phyloP scores from a whole-genome alignment of 345 rosid species.

The Ailanthus altissimus region DNA sequence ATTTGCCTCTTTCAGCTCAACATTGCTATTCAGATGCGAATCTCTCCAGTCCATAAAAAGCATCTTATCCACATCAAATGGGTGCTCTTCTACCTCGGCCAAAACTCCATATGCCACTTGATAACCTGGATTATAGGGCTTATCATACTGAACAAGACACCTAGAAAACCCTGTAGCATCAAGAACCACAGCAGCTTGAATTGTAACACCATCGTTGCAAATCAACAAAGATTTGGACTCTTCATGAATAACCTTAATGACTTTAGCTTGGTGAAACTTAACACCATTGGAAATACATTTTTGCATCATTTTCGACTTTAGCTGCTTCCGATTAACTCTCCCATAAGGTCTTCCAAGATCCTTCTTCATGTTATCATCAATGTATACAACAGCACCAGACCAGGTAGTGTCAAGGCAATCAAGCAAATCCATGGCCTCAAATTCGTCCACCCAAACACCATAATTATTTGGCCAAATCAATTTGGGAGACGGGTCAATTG shows the following conservation, averaged over 20 bases:
- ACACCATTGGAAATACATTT: slow-evolving; percentile 87
- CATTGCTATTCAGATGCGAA: slow-evolving; percentile 54
- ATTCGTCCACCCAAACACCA: slow-evolving; percentile 99
- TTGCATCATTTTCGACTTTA: slow-evolving; percentile 89
- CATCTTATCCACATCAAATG: slow-evolving; percentile 93
- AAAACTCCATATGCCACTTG: slow-evolving; percentile 94
- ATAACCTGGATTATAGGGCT: slow-evolving; percentile 94
- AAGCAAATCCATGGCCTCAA: slow-evolving; percentile 94
- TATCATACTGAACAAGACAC: slow-evolving; percentile 91
- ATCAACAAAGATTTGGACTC: slow-evolving; percentile 74
- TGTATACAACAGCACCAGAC: slow-evolving; percentile 89
- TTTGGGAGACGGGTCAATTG: slow-evolving; percentile 84
- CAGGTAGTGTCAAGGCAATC: slow-evolving; percentile 96
- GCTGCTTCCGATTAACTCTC: slow-evolving; percentile 89
- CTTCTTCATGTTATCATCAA: slow-evolving; percentile 57
- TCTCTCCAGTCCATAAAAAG: slow-evolving; percentile 99
- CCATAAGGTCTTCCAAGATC: slow-evolving; percentile 85
- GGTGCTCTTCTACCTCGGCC: slow-evolving; percentile 95
- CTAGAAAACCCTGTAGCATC: slow-evolving; percentile 98
- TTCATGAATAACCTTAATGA: slow-evolving; percentile 80
- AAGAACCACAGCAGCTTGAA: slow-evolving; percentile 84
- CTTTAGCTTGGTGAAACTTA: slow-evolving; percentile 89
- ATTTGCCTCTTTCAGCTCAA: slow-evolving; percentile 59
- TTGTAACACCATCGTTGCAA: slow-evolving; percentile 81
- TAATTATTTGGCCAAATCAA: slow-evolving; percentile 99